Evolutionary conservation across 2,329 filamentous ascomycete species (phyloP), one percentile per base, ranked within the genome.

Genomic region (Diaporthe velutina): DNA sequence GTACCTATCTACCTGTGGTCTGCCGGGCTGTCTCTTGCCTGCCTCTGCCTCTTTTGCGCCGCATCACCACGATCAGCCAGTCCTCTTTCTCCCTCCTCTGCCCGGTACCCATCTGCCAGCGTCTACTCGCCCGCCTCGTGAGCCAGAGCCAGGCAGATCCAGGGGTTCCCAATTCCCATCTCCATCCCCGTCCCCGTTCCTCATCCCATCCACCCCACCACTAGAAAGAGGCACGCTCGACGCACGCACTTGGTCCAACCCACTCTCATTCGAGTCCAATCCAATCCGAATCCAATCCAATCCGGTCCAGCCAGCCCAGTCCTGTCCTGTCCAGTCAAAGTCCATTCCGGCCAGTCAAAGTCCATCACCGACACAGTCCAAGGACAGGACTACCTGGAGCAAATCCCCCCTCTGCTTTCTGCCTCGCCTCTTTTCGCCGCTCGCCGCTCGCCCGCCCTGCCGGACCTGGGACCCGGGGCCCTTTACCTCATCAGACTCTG

Each of bases 401-500:
- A 64, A 30, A 48, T 45, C 60, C 40, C 17, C 64, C 64, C 64
- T n/a, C 64, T 35, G 48, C 64, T 40, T 67, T 9, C 61, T 58
- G 33, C 40, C 38, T 57, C 28, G 67, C 67, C 42, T 71, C 68
- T 38, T 42, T 12, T 64, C 58, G 58, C 58, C 58, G 58, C 38
- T 64, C 58, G 58, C 58, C 58, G 58, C 38, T 19, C 58, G 68
- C 54, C 57, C 68, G 22, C 64, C 48, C 42, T 50, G 54, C n/a
- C 25, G 28, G 60, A 66, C 60, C 61, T 66, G 19, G 19, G 12
- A 33, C 30, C 30, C 64, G 40, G 67, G 35, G 42, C 25, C 67
- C 25, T 70, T 55, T 67, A 67, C 64, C 64, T 67, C 64, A 67
- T 67, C 64, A 67, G 64, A 58, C 55, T 71, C 70, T 71, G 70